phyloP scores from a whole-genome alignment of 192 early-diverging fungal genomes.

The Coemansia sp. region DNA sequence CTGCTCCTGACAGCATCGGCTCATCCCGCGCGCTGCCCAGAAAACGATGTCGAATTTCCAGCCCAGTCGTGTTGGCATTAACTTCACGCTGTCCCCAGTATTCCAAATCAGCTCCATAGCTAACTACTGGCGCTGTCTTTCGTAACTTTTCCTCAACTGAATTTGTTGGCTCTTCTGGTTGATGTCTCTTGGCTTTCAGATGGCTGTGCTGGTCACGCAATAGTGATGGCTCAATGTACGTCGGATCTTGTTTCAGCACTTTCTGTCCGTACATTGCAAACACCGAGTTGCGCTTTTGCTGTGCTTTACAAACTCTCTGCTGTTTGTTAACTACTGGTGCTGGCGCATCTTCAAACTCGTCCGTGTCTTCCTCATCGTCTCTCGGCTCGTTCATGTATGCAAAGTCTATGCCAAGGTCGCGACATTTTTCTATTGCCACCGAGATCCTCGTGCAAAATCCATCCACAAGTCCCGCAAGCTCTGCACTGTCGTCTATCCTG shows the following conservation, averaged over 20 bases:
- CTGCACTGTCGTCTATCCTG: slow-evolving; percentile 19
- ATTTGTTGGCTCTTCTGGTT: slow-evolving; percentile 3
- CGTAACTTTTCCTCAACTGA: slow-evolving; percentile 53
- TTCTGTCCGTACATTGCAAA: slow-evolving; percentile 35
- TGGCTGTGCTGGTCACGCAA: slow-evolving; percentile 4
- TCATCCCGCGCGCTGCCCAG: slow-evolving; percentile 64
- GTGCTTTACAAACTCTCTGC: not conserved
- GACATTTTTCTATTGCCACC: slow-evolving; percentile 38
- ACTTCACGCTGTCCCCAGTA: slow-evolving; percentile 66
- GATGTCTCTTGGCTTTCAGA: not conserved
- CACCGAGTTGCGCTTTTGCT: slow-evolving; percentile 26
- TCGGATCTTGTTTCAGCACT: slow-evolving; percentile 21
- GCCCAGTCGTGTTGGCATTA: slow-evolving; percentile 57
- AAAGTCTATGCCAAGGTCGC: slow-evolving; percentile 24
- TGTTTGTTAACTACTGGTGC: too few relatives aligned
- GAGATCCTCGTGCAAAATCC: slow-evolving; percentile 48
- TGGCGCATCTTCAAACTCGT: slow-evolving; percentile 48
- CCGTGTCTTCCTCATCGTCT: slow-evolving; percentile 3
- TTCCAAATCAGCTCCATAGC: slow-evolving; percentile 65
- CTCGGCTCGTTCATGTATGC: slow-evolving; percentile 5
- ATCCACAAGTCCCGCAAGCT: slow-evolving; percentile 34
- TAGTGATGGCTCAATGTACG: slow-evolving; percentile 15
- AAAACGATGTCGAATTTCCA: slow-evolving; percentile 64
- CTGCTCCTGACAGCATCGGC: slow-evolving; percentile 57
- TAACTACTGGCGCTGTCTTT: slow-evolving; percentile 62